Evolutionary conservation across 352 stramenopile genomes (phyloP), one percentile per base, ranked within the genome.

Genomic region (Phytophthora boehmeriae): DNA sequence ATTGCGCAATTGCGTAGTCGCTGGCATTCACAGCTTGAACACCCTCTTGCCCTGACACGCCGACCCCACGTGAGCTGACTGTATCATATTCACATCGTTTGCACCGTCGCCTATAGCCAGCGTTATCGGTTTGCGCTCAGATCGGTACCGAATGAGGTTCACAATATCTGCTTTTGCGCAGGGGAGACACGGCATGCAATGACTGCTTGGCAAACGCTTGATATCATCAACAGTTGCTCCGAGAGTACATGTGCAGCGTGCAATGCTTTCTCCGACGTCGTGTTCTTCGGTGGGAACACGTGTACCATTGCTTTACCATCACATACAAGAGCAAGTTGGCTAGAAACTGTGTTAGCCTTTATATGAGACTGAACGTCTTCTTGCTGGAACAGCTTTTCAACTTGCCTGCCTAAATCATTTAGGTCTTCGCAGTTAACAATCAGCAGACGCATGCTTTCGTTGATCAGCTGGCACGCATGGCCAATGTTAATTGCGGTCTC

Each of bases 71-170:
- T 98, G 90, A 16, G 90, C 92, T 2, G 92, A 88, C 59, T 98
- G 93, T 54, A 98, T 97, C 95, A 98, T 98, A 54, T 83, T 92
- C 9, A 98, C 95, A 63, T 98, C 95, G 71, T 98, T 98, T 14
- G 94, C 95, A 6, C 94, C 95, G 63, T 98, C 95, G 3, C 94
- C 94, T 36, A 98, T 98, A 9, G 92, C 89, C 35, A 98, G 64
- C 19, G 92, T 97, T 54, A 97, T 90, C 4, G 78, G 71, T 4
- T 67, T 67, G 8, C 73, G 68, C n/a, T 53, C 27, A 11, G 76
- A 85, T 16, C 76, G 65, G 36, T 68, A 78, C 39, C 82, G 71
- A 36, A 95, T 81, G 19, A 94, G 72, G 27, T 85, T 83, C 10
- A 95, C 87, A 34, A 95, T 81, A 30, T 90, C 75, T 14, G 83